Evolutionary conservation across 495 filamentous ascomycete genomes (phyloP).

Genomic region (Diplogelasinospora grovesii): DNA sequence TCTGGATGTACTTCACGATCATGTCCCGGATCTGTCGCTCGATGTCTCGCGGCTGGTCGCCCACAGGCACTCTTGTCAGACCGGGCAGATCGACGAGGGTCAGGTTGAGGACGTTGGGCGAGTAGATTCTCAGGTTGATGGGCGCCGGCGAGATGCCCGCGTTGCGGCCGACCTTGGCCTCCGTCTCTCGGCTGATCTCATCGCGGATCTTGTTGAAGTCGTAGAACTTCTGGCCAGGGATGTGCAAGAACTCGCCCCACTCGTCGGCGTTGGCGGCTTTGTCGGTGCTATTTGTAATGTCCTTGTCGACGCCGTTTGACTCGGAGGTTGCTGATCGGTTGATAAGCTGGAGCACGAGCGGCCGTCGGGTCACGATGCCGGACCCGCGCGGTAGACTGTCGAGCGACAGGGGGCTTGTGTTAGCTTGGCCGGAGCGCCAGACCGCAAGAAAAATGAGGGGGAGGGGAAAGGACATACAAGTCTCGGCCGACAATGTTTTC

Average conservation of each 20-base stretch:
- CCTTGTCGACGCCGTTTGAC: conserved; percentile 71
- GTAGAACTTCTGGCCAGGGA: conserved; percentile 95
- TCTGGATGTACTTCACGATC: conserved; percentile 97
- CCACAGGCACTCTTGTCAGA: conserved; percentile 95
- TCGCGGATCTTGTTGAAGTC: conserved; percentile 99
- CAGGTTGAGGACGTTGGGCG: conserved; percentile 94
- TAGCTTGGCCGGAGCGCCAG: conserved; percentile 4
- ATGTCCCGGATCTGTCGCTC: conserved; percentile 96
- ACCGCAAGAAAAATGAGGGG: conserved; percentile 3
- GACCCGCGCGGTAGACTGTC: conserved; percentile 95
- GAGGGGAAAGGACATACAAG: conserved; percentile 53
- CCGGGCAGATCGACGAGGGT: conserved; percentile 97
- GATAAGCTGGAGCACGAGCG: conserved; percentile 95
- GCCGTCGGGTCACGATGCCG: conserved; percentile 94
- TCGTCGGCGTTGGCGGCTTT: conserved; percentile 87
- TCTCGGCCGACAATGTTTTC: conserved; percentile 99
- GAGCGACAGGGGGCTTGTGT: conserved; percentile 6
- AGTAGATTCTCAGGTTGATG: conserved; percentile 97
- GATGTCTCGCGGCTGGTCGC: conserved; percentile 97
- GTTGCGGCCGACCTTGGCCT: conserved; percentile 91
- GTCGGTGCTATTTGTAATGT: conserved; percentile 58
- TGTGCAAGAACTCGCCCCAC: conserved; percentile 98
- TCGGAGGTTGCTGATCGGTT: conserved; percentile 61
- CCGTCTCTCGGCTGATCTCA: conserved; percentile 95
- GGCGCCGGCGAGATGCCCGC: conserved; percentile 93